phyloP scores from a whole-genome alignment of 345 rosid genomes.

The Cardamine chenopodiifolia region DNA sequence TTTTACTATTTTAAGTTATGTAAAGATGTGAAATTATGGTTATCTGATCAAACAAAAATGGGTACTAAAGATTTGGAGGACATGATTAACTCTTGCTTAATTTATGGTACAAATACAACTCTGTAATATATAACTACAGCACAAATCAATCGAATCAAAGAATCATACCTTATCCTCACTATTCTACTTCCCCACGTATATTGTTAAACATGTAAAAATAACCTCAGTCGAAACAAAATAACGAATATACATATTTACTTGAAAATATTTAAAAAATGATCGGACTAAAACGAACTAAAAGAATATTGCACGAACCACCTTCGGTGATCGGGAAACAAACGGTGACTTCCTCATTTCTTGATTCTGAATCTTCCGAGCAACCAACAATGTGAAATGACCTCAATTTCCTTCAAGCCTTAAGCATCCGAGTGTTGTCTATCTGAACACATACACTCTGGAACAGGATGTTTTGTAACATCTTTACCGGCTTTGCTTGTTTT shows the following conservation, averaged over 20 bases:
- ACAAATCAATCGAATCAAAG: constrained; percentile 41
- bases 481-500: constrained; percentile 68
- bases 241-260: constrained; percentile 27
- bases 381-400: constrained; percentile 2
- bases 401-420: not conserved
- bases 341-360: not conserved
- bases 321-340: constrained; percentile 15
- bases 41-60: not conserved
- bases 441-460: constrained; percentile 91
- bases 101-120: constrained; percentile 25
- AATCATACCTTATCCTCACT: constrained; percentile 32
- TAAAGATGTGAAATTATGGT: not conserved
- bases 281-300: constrained; percentile 20
- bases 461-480: constrained; percentile 91
- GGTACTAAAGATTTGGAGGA: not conserved
- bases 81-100: constrained; percentile 12
- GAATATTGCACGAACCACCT: constrained; percentile 37
- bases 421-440: constrained; percentile 19
- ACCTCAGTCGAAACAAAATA: constrained; percentile 16
- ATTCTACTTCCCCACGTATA: constrained; percentile 35
- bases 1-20: not conserved
- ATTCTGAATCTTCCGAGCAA: not conserved
- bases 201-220: constrained; percentile 17
- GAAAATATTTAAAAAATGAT: constrained; percentile 10
- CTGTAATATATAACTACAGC: constrained; percentile 38